Conservation (phyloP, 23 red algal genomes). For the Gracilaria caudata region DNA sequence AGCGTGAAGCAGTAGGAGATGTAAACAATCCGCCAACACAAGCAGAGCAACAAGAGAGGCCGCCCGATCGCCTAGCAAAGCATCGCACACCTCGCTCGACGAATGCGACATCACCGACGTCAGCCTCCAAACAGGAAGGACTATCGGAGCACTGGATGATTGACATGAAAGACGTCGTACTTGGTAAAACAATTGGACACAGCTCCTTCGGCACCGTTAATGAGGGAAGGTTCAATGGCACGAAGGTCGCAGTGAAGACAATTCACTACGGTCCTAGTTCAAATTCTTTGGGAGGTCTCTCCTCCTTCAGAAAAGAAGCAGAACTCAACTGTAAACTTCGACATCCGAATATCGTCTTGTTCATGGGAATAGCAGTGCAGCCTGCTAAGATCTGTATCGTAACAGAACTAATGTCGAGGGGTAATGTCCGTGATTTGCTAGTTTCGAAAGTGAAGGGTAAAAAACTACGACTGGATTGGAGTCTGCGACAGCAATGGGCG, state of each 20-base stretch:
- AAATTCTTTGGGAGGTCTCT: constrained; percentile 26
- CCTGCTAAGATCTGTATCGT: constrained; percentile 71
- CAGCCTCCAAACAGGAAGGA: constrained; percentile 1
- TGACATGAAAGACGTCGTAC: constrained; percentile 33
- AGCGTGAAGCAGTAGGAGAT: not conserved
- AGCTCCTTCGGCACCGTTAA: constrained; percentile 81
- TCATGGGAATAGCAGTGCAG: constrained; percentile 77
- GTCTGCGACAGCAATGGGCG: constrained; percentile 66
- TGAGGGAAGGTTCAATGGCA: constrained; percentile 78
- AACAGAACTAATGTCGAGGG: constrained; percentile 80
- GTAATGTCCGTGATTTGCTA: constrained; percentile 79
- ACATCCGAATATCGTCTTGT: constrained; percentile 91
- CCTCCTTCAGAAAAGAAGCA: constrained; percentile 77
- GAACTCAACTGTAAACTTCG: constrained; percentile 78
- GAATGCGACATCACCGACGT: not conserved
- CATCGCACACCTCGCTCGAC: not conserved
- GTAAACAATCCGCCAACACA: not conserved
- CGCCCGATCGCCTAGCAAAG: constrained; percentile 13
- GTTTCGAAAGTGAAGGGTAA: constrained; percentile 51
- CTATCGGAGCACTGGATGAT: constrained; percentile 78
- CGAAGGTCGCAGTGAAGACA: constrained; percentile 87
- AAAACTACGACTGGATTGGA: constrained; percentile 55
- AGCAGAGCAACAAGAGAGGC: not conserved
- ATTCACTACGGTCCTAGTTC: constrained; percentile 56
- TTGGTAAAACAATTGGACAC: constrained; percentile 81